A percentile compares a stretch with the other conserved stretches of the same genome.
phyloP scores from a whole-genome alignment of 306 rosid species.

The Purshia tridentata region DNA sequence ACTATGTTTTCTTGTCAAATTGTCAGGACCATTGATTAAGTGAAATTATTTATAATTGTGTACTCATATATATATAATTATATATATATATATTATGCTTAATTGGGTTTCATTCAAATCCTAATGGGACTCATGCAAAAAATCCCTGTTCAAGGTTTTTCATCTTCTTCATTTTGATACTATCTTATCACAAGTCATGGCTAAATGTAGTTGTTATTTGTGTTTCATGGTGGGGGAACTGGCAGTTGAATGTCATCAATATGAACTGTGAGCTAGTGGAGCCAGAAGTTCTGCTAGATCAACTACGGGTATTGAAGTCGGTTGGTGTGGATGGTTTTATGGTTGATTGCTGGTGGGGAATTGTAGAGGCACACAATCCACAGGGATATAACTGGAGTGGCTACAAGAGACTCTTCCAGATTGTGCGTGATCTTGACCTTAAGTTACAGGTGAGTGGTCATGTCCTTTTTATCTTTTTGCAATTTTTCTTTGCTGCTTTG shows the following conservation, averaged over 20 bases:
- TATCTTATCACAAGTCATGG: background rate
- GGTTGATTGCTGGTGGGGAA: constrained; percentile 97
- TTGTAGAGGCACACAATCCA: constrained; percentile 77
- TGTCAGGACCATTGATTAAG: background rate
- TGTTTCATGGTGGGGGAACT: constrained; percentile 27
- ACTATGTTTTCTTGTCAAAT: no score
- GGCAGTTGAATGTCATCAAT: constrained; percentile 68
- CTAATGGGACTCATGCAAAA: background rate
- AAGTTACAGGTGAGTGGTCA: constrained; percentile 64
- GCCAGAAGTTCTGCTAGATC: constrained; percentile 62
- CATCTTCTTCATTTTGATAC: constrained; percentile 13
- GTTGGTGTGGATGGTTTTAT: constrained; percentile 71
- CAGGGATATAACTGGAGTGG: constrained; percentile 80
- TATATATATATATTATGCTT: no score
- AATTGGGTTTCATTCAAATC: background rate
- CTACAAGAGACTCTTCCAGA: constrained; percentile 76
- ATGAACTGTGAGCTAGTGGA: constrained; percentile 71
- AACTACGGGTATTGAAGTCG: constrained; percentile 63
- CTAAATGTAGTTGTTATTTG: constrained; percentile 7
- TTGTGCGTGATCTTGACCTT: constrained; percentile 64
- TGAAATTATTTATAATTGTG: background rate
- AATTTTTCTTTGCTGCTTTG: background rate
- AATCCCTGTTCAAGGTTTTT: background rate
- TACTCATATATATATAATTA: background rate
- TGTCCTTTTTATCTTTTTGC: background rate